Conservation (phyloP, 768 basidiomycete genomes). For the Astraeus odoratus region DNA sequence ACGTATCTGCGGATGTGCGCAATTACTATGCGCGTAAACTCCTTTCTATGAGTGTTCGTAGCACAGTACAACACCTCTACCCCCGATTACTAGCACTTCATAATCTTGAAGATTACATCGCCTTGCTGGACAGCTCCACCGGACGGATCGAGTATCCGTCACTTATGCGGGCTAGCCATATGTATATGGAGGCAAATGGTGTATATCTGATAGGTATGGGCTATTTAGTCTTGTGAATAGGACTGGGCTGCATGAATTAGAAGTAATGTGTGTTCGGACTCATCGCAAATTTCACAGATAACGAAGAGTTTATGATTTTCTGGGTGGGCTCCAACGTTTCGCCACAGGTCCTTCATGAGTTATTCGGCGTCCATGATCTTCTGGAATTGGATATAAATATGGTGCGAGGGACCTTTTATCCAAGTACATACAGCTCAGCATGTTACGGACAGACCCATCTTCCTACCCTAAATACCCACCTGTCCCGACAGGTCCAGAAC, state of each 20-base stretch:
- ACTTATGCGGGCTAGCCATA: constrained; percentile 75
- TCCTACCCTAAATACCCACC: constrained; percentile 60
- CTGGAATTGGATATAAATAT: constrained; percentile 59
- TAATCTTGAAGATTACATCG: constrained; percentile 65
- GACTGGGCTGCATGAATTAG: background rate
- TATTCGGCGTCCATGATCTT: constrained; percentile 82
- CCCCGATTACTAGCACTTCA: constrained; percentile 86
- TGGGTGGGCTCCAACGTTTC: constrained; percentile 86
- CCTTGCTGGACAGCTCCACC: constrained; percentile 54
- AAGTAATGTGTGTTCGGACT: constrained; percentile 8
- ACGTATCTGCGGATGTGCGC: constrained; percentile 90
- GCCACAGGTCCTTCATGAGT: constrained; percentile 72
- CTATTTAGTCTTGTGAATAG: background rate
- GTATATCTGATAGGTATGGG: constrained; percentile 84
- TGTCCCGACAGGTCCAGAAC: constrained; percentile 83
- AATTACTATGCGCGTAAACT: constrained; percentile 79
- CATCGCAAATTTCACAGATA: constrained; percentile 46
- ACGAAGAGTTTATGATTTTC: constrained; percentile 79
- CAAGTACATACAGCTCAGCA: no score
- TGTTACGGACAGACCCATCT: constrained; percentile 47
- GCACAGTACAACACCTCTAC: constrained; percentile 75
- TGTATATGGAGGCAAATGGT: constrained; percentile 84
- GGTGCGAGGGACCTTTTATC: constrained; percentile 47
- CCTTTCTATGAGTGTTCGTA: constrained; percentile 60
- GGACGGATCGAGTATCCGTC: constrained; percentile 63